Base-by-base conservation (phyloP, 31 red algal genomes). In the Endocladia muricata region DNA sequence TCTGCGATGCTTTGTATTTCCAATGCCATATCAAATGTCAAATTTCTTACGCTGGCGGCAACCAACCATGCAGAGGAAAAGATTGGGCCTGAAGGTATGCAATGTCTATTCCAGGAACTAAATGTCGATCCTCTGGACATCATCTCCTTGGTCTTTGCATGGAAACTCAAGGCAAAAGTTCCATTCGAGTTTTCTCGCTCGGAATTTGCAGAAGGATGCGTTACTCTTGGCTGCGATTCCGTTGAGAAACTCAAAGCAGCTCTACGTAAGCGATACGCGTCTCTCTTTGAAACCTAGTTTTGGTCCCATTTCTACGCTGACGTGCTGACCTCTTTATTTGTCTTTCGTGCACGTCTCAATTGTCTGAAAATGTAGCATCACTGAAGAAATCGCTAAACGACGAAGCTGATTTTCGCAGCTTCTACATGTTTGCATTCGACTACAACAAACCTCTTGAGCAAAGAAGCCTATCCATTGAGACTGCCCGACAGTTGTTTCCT, bases 401-500 rank as follows among this genome's bases (percentile, higher is more conserved):
- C 17, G 21, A 61, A 0, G 44, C 59, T 19, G 81, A 88, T 32
- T 92, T 93, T 74, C 90, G 83, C 52, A 83, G 73, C 42, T 97
- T 97, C 68, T 97, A 97, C 68, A 86, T 89, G 72, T 97, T 90
- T 47, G 89, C 91, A 3, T 97, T 93, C 64, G 81, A 97, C 3
- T 97, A 90, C 52, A 90, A 85, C 59, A 88, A 89, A 80, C 81
- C 85, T 4, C 76, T 81, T 26, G 81, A 84, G 41, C 84, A 93
- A 41, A 55, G 83, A 22, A 90, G 81, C 33, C 44, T 97, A 34
- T 79, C 89, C 1, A 83, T 91, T 40, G 84, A 88, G 22, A 88
- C 69, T 1, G 94, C 94, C 0, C 72, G 76, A 19, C 82, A 86
- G 48, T 61, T 97, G 48, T 97, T 91, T 52, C 76, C 82, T 55